Base-by-base conservation (phyloP, 2,329 filamentous ascomycete species). In the Daldinia sp. region DNA sequence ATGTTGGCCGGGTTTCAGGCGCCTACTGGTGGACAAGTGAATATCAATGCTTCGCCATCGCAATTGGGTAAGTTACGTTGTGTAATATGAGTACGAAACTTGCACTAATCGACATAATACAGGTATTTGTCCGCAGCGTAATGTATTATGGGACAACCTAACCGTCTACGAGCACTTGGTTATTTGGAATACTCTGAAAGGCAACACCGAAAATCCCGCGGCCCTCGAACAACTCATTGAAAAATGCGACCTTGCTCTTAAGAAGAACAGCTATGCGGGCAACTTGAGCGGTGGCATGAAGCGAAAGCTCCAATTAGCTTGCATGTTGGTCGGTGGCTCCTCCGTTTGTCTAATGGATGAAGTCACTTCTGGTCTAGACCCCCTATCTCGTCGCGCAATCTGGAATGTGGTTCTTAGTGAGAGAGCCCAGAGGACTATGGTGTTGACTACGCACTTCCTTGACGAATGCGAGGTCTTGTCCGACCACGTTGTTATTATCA, bases 241-340 rank as follows among this genome's bases (percentile, higher is more conserved):
- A 6, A 83, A 84, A 11, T 90, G 91, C 70, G 90, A 92, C 68
- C 80, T 93, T 1, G 79, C 80, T 6, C 80, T 84, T 45, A 93
- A 93, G 77, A 78, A 83, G 6, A 81, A 83, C 9, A 85, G 88
- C 1, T 79, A 80, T 58, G 82, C 89, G 0, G 84, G 84, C 68
- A 91, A 88, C 3, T 77, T 93, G 1, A 92, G 89, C 43, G 90
- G 90, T 9, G 90, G 90, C 1, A 90, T 92, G 76, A 93, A 92
- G 77, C 81, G 90, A 47, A 93, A 93, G 72, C 80, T 92, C 5
- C 90, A 93, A 73, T 80, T 93, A 3, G 90, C 89, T 1, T 90
- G 92, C 82, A 92, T 92, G 89, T 87, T 93, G 63, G 90, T 89
- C 1, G 90, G 90, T 50, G 90, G 89, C 6, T 90, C 87, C 45